Evolutionary conservation across 345 rosid species (phyloP).

Genomic region (Mallotus nudiflorus): DNA sequence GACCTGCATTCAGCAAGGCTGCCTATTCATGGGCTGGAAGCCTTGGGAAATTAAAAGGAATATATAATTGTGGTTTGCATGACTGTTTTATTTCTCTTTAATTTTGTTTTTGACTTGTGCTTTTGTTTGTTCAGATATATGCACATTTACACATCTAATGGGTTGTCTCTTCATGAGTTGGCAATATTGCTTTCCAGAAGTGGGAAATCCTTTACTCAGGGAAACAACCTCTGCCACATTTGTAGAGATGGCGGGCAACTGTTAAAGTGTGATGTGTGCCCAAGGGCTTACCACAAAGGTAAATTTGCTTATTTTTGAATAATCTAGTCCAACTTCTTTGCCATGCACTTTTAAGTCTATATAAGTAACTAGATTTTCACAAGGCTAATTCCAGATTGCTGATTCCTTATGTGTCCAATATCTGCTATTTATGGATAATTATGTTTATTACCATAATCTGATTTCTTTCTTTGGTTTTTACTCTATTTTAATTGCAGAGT

Average conservation of each 20-base stretch:
- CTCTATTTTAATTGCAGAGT: slow-evolving; percentile 47
- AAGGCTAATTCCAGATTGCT: too few relatives aligned
- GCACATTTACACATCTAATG: slow-evolving; percentile 92
- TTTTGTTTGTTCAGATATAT: slow-evolving; percentile 62
- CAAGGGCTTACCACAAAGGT: slow-evolving; percentile 97
- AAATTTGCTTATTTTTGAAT: slow-evolving; percentile 12
- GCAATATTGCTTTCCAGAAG: slow-evolving; percentile 79
- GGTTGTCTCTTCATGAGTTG: slow-evolving; percentile 97
- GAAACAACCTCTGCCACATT: slow-evolving; percentile 77
- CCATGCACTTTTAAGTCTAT: too few relatives aligned
- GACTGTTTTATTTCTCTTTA: background rate
- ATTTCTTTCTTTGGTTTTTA: background rate
- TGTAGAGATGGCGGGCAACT: slow-evolving; percentile 98
- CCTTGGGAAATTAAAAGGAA: too few relatives aligned
- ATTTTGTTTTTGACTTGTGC: background rate
- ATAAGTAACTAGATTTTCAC: too few relatives aligned
- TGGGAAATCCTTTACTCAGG: slow-evolving; percentile 70
- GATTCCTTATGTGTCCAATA: too few relatives aligned
- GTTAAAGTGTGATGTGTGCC: slow-evolving; percentile 92
- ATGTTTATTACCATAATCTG: slow-evolving; percentile 8
- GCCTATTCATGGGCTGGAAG: background rate
- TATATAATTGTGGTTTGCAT: background rate
- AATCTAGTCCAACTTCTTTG: too few relatives aligned
- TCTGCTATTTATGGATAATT: background rate
- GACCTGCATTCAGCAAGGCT: too few relatives aligned